Evolutionary conservation across 2,329 filamentous ascomycete species (phyloP), one percentile per base, ranked within the genome.

Genomic region (Cryoendolithus antarcticus): DNA sequence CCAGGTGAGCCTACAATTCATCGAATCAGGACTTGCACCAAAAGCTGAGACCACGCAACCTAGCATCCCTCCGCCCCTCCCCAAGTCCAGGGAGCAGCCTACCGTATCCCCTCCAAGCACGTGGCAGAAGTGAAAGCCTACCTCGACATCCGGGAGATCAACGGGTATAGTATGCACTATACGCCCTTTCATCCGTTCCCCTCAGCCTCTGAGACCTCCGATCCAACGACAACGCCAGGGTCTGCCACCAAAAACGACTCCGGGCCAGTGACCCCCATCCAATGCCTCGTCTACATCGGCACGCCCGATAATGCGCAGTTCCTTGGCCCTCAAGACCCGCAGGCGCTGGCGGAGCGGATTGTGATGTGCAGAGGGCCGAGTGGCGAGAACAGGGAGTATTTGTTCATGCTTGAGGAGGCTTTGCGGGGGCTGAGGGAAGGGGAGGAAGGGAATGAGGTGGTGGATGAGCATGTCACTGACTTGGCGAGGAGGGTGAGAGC

Each of bases 101-200:
- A 61, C 38, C 54, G 47, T 93, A 95, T 65, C 82, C 89, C 55
- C 89, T 94, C 61, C 69, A 72, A 21, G 62, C 78, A 5, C 68
- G 86, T 93, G 13, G 71, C 77, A 44, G 80, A 89, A 63, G 89
- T 95, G 3, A 80, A 84, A 50, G 73, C 79, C 42, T 95, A 95
- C 59, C 82, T 98, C 35, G 88, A 96, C 61, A 89, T 95, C 48
- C 80, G 91, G 34, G 91, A 98, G 63, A 94, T 96, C 57, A 94
- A 96, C 64, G 91, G 91, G 19, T 98, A 98, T 63, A 84, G 80
- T 39, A 93, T 94, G 49, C 88, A 95, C 62, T 85, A 86, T 61
- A 85, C 86, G 21, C 77, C 82, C 0, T 95, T 96, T 60, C 35
- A 41, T 34, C 3, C 46, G 15, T 35, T 46, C 2, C 38, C 44